Evolutionary conservation across 2,329 filamentous ascomycete species (phyloP), one percentile per base, ranked within the genome.

Genomic region (Xylariaceae sp.): DNA sequence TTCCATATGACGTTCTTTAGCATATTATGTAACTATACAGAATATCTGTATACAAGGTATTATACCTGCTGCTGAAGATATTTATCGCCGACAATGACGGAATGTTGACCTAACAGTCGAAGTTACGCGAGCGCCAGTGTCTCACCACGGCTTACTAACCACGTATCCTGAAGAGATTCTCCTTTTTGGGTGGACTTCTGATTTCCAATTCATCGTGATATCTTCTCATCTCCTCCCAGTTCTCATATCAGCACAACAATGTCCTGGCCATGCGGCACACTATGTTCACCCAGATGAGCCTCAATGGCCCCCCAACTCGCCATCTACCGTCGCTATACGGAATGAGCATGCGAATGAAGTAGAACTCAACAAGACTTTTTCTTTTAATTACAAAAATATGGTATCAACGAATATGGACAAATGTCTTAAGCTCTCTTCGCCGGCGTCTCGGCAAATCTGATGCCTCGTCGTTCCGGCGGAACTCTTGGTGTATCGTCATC

Each of bases 401-500:
- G 23, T 48, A 51, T 61, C n/a, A 49, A 39, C 45, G 37, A 17
- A 51, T 37, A n/a, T 48, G 11, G 17, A 17, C 5, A 15, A 49
- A 51, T 53, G 35, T 11, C 49, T 60, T 59, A 71, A 13, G 55
- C 64, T 61, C 64, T 67, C 57, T 62, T 67, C n/a, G 61, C 60
- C 5, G 75, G 73, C 15, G 65, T 67, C 23, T 87, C 84, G 2
- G 83, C 85, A 68, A 88, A 88, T 23, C 84, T 76, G 62, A 88
- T 87, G 2, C 83, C 83, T 45, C 80, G 79, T 61, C 79, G 77
- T 18, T 75, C 68, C 1, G 80, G 77, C 1, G 80, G 79, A 58
- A 83, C 79, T 67, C 82, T 71, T 53, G 79, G 77, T 30, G 76
- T 80, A 62, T 84, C 81, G 60, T 85, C 83, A 23, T 86, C 85